Conservation (phyloP, 2,329 filamentous ascomycete species). For the Calonectria montana region DNA sequence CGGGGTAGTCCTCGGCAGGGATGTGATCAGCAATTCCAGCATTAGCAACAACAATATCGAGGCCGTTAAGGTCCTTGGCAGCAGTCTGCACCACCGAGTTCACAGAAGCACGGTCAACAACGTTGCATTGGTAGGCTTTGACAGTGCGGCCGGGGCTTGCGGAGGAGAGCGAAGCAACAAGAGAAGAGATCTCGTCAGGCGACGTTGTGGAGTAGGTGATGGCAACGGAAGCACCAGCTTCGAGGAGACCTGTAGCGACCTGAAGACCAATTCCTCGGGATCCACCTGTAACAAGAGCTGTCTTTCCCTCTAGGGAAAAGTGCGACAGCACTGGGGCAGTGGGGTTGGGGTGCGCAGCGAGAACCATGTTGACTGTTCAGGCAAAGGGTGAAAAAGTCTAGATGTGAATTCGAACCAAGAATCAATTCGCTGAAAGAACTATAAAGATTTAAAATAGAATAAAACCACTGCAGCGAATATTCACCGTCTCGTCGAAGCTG, state of each 20-base stretch:
- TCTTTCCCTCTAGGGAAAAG: conserved; percentile 52
- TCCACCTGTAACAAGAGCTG: conserved; percentile 63
- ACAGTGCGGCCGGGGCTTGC: conserved; percentile 29
- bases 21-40: conserved; percentile 53
- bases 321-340: conserved; percentile 36
- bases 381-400: neutral
- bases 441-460: conserved; percentile 5
- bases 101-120: conserved; percentile 44
- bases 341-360: conserved; percentile 33
- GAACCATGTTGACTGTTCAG: conserved; percentile 28
- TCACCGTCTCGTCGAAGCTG: neutral
- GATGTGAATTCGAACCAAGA: neutral
- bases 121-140: conserved; percentile 52
- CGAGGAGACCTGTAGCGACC: conserved; percentile 33
- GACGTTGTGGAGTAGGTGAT: conserved; percentile 34
- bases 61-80: conserved; percentile 50
- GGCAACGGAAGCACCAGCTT: conserved; percentile 39
- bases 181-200: conserved; percentile 21
- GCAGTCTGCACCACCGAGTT: conserved; percentile 42
- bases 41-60: conserved; percentile 57
- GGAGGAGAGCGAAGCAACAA: conserved; percentile 21
- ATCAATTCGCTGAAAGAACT: neutral
- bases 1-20: conserved; percentile 53
- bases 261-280: conserved; percentile 64
- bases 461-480: neutral